Evolutionary conservation across 208 protist genomes (phyloP).

Genomic region (Leptomonas seymouri): DNA sequence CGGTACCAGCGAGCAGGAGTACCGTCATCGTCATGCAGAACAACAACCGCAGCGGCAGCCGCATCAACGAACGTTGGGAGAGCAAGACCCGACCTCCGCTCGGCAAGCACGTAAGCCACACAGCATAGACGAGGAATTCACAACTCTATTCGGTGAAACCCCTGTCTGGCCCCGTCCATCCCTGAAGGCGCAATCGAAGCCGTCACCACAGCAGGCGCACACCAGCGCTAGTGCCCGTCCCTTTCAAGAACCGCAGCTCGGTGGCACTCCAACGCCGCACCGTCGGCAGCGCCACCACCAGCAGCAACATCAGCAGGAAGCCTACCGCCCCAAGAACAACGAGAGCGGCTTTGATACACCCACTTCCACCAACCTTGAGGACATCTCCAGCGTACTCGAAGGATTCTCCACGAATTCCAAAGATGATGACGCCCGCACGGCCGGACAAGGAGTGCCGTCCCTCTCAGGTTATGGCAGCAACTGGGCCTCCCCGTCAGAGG

Average conservation of each 20-base stretch:
- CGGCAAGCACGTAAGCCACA: not conserved
- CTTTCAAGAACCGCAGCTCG: no score
- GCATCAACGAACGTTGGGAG: not conserved
- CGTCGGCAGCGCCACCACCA: not conserved
- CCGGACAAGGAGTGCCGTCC: not conserved
- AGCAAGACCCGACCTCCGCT: not conserved
- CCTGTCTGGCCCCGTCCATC: not conserved
- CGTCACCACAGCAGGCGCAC: not conserved
- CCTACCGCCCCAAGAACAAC: not conserved
- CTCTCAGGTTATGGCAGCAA: conserved; percentile 18
- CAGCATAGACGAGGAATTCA: not conserved
- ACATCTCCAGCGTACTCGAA: not conserved
- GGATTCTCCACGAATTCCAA: not conserved
- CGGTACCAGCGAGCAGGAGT: not conserved
- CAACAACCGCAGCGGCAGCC: not conserved
- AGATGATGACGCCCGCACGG: not conserved
- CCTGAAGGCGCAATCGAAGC: not conserved
- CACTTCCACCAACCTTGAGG: conserved; percentile 5
- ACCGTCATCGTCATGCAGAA: not conserved
- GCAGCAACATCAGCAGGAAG: conserved; percentile 3
- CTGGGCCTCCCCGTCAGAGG: conserved; percentile 81
- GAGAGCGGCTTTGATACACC: not conserved
- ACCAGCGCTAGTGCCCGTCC: not conserved
- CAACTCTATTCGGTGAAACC: not conserved
- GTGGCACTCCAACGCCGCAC: not conserved